phyloP scores from a whole-genome alignment of 1,284 basidiomycete species.

The Cerioporus squamosus region DNA sequence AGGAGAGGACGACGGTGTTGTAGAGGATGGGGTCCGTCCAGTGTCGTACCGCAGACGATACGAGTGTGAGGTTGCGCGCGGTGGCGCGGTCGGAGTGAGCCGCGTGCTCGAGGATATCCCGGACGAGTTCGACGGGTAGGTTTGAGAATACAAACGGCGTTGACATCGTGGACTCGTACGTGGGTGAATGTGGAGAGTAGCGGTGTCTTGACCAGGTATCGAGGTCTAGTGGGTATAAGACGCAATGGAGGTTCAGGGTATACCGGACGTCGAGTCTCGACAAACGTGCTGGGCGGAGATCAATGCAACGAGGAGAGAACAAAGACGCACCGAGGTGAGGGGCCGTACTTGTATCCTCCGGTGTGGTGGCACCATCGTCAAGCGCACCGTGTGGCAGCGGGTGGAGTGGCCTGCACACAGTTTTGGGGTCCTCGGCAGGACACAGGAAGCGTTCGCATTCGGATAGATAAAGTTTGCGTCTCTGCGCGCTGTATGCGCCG shows the following conservation, averaged over 20 bases:
- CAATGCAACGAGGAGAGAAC: slow-evolving; percentile 11
- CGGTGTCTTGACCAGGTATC: not conserved
- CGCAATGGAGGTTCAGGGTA: slow-evolving; percentile 9
- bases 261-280: slow-evolving; percentile 1
- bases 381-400: slow-evolving; percentile 10
- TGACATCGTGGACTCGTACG: not conserved
- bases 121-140: slow-evolving; percentile 43
- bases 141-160: slow-evolving; percentile 31
- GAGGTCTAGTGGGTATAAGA: slow-evolving; percentile 18
- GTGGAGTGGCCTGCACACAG: slow-evolving; percentile 17
- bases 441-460: slow-evolving; percentile 20
- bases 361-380: slow-evolving; percentile 3
- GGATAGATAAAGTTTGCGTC: slow-evolving; percentile 17
- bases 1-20: slow-evolving; percentile 42
- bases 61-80: slow-evolving; percentile 39
- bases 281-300: slow-evolving; percentile 8
- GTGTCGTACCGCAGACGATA: slow-evolving; percentile 37
- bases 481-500: slow-evolving; percentile 1
- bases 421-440: slow-evolving; percentile 31
- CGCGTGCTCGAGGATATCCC: slow-evolving; percentile 41
- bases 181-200: not conserved
- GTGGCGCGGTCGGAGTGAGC: slow-evolving; percentile 33
- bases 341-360: slow-evolving; percentile 8
- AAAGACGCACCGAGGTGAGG: not conserved
- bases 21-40: slow-evolving; percentile 44